Evolutionary conservation across 768 basidiomycete genomes (phyloP).

Genomic region (Hebeloma cylindrosporum): DNA sequence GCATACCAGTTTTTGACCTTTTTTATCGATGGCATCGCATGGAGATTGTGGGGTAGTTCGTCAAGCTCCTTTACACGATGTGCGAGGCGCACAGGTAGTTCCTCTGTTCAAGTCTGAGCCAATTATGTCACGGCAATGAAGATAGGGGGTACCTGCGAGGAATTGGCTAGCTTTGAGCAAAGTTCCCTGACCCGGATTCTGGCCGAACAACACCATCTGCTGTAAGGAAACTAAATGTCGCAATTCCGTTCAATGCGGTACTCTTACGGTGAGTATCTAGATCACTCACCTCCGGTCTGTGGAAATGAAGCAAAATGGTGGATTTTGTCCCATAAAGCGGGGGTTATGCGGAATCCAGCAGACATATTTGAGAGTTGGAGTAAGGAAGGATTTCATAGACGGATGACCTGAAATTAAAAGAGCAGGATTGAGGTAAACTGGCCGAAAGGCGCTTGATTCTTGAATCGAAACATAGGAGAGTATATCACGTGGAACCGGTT

Average conservation of each 20-base stretch:
- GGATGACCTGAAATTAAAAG: too few relatives aligned
- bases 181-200: conserved; percentile 93
- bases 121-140: background rate
- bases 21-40: conserved; percentile 87
- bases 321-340: conserved; percentile 85
- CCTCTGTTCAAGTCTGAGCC: conserved; percentile 55
- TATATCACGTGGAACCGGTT: conserved; percentile 19
- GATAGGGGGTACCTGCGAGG: conserved; percentile 55
- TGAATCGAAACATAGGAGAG: too few relatives aligned
- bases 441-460: too few relatives aligned
- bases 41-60: conserved; percentile 87
- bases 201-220: conserved; percentile 98
- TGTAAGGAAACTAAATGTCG: conserved; percentile 77
- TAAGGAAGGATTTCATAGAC: too few relatives aligned
- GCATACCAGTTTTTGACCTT: conserved; percentile 99
- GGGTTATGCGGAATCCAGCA: conserved; percentile 69
- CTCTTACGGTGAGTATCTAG: conserved; percentile 26
- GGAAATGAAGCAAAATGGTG: conserved; percentile 91
- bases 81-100: conserved; percentile 91
- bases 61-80: conserved; percentile 97
- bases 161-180: conserved; percentile 91
- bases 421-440: too few relatives aligned
- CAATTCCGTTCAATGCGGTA: conserved; percentile 41
- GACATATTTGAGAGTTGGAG: conserved; percentile 43
- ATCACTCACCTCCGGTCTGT: conserved; percentile 78